Conservation (phyloP, 257 asterid species). For the Solanum pimpinellifolium region DNA sequence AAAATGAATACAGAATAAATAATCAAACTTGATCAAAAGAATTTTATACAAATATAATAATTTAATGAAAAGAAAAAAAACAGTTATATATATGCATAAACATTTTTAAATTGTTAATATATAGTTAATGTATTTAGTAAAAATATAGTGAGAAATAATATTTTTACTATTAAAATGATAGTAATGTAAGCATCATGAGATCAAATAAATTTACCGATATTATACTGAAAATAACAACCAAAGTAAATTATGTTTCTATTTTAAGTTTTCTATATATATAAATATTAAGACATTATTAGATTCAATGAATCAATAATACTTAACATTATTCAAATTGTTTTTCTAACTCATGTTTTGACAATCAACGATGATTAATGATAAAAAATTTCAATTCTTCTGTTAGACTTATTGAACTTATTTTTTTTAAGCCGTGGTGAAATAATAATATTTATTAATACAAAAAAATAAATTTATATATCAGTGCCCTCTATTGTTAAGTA, state of each 20-base stretch:
- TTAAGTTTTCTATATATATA: neutral
- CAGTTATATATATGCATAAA: neutral
- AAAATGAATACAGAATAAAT: accelerated
- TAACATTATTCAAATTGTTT: neutral
- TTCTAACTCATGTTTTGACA: neutral
- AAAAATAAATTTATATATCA: neutral
- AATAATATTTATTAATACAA: neutral
- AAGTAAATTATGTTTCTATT: neutral
- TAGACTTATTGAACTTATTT: neutral
- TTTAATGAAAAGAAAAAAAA: neutral
- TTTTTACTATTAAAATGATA: neutral
- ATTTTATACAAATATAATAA: neutral
- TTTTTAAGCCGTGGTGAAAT: too few species aligned
- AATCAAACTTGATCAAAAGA: neutral
- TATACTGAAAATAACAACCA: neutral
- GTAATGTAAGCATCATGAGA: neutral
- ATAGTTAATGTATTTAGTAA: neutral
- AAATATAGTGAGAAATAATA: neutral
- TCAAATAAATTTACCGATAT: neutral
- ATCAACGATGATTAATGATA: neutral
- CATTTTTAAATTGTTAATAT: neutral
- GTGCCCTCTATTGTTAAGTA: neutral
- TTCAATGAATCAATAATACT: neutral
- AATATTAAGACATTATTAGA: neutral
- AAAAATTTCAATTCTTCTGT: neutral